Base-by-base conservation (phyloP, 257 asterid species). In the Apocynum venetum region DNA sequence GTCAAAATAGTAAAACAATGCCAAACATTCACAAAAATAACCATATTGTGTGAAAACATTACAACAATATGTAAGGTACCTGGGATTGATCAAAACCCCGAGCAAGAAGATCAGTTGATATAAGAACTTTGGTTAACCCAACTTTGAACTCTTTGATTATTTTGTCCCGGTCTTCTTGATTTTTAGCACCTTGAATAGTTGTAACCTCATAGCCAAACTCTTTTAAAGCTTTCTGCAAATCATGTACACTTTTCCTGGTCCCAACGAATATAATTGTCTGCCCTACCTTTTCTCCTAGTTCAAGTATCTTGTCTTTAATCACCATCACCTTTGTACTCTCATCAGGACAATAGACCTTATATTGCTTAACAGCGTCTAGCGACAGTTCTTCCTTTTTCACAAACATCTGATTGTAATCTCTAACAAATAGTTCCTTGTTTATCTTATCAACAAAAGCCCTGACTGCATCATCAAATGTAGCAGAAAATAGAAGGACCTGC, bases 51-150 rank as follows among this genome's bases (percentile, higher is more conserved):
- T 12, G 25, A 47, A 76, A 60, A 8, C 72, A 55, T 6, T 19
- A 57, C 5, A 36, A 57, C 36, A 57, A 49, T 57, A 20, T 14
- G 20, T 59, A 49, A 73, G 60, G 75, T 71, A 93, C 99, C 97
- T 90, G 96, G 38, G 84, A 71, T 87, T 95, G 99, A 83, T 95
- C 99, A 84, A 95, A 95, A 53, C 99, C 98, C 61, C 99, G 91
- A 78, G 99, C 91, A 52, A 95, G 97, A 80, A 95, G 83, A 85
- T 95, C 98, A 19, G 99, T 95, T 68, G 98, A 89, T 76, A 95
- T 93, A 68, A 96, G 94, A 79, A 96, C 97, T 80, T 89, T 93
- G 76, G 99, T 93, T 84, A 93, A 76, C 25, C 99, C 99, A 1
- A 91, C 91, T 80, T 87, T 93, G 72, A 95, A 95, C 89, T 95